Evolutionary conservation across 2,329 filamentous ascomycete genomes (phyloP), one percentile per base, ranked within the genome.

Genomic region (Reticulascus tulasneorum): DNA sequence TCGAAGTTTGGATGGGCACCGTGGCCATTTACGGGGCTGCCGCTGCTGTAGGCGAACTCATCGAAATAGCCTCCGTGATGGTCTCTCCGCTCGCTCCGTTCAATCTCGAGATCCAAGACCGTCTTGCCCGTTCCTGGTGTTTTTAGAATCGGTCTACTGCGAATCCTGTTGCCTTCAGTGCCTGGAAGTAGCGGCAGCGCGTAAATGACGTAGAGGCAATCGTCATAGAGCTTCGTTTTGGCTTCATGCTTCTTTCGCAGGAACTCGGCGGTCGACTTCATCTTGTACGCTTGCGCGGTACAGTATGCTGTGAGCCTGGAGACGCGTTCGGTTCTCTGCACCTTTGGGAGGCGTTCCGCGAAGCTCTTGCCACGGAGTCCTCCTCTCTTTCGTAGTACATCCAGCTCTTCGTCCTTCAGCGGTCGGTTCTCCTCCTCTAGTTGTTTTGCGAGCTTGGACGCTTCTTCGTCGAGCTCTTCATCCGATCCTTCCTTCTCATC

Each of bases 121-220:
- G 88, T 93, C 62, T 94, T 93, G 3, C 93, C 91, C 1, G 73
- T 77, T 11, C 93, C 93, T 0, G 91, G 90, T 29, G 86, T 94
- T 63, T 94, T 95, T 34, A 97, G 66, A 17, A 94, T 85, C 0
- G 93, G 93, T 53, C 90, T 88, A 56, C 91, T 96, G 50, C 87
- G 79, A 18, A 98, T 71, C 18, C 93, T 75, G 59, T 90, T 96
- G 2, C 93, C 91, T 31, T 94, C 89, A 29, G 72, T 79, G 2
- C 91, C 93, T 3, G 87, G 84, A 35, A 97, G 70, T 12, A 98
- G 67, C 6, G 93, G 93, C 20, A 96, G 67, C 56, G 96, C 90
- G 60, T 98, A 98, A 30, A 95, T 91, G 18, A 84, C 87, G 57
- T 98, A 98, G 17, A 98, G 69, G 55, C 93, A 98, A 60, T 98